Conservation (phyloP, 2,329 filamentous ascomycete genomes). For the Hypoxylon sp. region DNA sequence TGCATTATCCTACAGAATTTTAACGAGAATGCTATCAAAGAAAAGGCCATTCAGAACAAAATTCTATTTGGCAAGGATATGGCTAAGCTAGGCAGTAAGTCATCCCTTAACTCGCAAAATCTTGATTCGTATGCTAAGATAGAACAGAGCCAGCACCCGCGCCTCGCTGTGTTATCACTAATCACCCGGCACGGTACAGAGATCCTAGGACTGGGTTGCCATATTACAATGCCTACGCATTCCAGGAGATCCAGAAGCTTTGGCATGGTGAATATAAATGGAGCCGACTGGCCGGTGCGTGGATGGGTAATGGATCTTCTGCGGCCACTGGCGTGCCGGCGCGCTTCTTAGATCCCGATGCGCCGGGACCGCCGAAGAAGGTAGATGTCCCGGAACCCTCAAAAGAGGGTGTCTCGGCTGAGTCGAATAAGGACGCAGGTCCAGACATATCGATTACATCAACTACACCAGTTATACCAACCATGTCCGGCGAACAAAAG, state of each 20-base stretch:
- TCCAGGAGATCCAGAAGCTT: constrained; percentile 81
- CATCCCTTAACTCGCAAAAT: not conserved
- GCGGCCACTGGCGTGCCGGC: constrained; percentile 82
- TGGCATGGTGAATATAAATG: constrained; percentile 79
- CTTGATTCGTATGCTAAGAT: constrained; percentile 32
- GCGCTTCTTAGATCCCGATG: constrained; percentile 67
- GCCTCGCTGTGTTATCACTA: constrained; percentile 82
- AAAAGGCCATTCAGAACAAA: constrained; percentile 65
- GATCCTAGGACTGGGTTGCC: constrained; percentile 86
- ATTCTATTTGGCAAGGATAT: constrained; percentile 68
- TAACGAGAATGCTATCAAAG: constrained; percentile 63
- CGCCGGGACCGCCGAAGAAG: constrained; percentile 42
- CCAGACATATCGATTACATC: not conserved
- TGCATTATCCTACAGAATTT: constrained; percentile 69
- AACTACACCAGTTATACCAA: constrained; percentile 3
- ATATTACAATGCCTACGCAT: constrained; percentile 82
- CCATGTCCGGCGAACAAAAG: constrained; percentile 12
- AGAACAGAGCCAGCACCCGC: constrained; percentile 58
- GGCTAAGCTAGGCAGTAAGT: constrained; percentile 64
- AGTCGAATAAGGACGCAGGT: constrained; percentile 7
- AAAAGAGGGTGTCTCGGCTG: constrained; percentile 15
- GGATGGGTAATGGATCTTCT: constrained; percentile 73
- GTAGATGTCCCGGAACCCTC: constrained; percentile 17
- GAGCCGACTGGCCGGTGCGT: constrained; percentile 83
- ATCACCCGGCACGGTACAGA: constrained; percentile 79